Evolutionary conservation across 208 protist species (phyloP).

Genomic region (Angomonas deanei): DNA sequence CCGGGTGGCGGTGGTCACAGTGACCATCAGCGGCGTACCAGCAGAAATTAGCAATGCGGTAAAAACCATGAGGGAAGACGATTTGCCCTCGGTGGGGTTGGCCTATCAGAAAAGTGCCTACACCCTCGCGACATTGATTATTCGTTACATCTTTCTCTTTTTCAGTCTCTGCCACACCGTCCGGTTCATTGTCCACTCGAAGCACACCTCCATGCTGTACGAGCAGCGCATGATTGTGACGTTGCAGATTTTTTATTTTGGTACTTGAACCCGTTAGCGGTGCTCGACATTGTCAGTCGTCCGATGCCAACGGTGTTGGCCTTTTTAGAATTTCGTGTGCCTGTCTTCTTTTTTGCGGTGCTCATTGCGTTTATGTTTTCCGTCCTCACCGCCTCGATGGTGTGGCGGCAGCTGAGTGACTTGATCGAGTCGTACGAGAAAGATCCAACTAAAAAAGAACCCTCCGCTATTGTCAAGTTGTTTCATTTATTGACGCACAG

Average conservation of each 20-base stretch:
- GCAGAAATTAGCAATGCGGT: neutral
- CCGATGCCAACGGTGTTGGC: slow-evolving; percentile 42
- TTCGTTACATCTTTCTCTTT: slow-evolving; percentile 65
- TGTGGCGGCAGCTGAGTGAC: slow-evolving; percentile 23
- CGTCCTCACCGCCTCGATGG: slow-evolving; percentile 79
- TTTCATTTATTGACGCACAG: slow-evolving; percentile 25
- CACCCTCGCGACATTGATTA: slow-evolving; percentile 41
- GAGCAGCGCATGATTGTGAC: slow-evolving; percentile 72
- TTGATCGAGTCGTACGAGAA: neutral
- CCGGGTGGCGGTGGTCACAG: neutral
- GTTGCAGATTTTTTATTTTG: slow-evolving; percentile 60
- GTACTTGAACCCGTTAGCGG: slow-evolving; percentile 75
- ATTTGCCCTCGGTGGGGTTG: slow-evolving; percentile 19
- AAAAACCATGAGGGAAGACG: neutral
- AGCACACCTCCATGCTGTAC: slow-evolving; percentile 62
- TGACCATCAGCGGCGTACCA: neutral
- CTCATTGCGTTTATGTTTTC: slow-evolving; percentile 73
- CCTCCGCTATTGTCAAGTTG: neutral
- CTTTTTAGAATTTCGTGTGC: slow-evolving; percentile 74
- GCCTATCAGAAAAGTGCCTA: slow-evolving; percentile 55
- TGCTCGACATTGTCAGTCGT: slow-evolving; percentile 25
- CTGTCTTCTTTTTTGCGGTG: slow-evolving; percentile 72
- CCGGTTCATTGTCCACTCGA: slow-evolving; percentile 58
- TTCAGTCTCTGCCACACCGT: slow-evolving; percentile 56
- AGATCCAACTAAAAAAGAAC: neutral